A percentile compares a stretch with the other conserved stretches of the same genome.
Evolutionary conservation across 306 rosid genomes (phyloP).

Genomic region (Prunus davidiana): DNA sequence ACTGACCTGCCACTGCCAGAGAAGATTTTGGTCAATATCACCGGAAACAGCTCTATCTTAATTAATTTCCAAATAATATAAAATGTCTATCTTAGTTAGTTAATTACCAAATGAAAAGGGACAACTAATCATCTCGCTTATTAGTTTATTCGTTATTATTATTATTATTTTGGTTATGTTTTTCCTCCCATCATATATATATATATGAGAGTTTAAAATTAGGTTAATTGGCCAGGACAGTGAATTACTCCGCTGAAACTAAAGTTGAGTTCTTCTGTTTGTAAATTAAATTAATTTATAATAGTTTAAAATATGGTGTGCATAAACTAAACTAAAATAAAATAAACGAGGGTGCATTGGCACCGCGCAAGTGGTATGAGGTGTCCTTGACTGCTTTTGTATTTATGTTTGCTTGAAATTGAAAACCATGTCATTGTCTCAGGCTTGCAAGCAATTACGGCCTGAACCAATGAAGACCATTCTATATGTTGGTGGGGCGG

Average conservation of each 20-base stretch:
- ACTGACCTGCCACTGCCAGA: constrained; percentile 13
- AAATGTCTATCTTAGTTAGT: neutral
- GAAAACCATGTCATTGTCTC: neutral
- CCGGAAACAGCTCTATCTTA: neutral
- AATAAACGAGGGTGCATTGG: neutral
- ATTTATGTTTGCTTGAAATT: neutral
- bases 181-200: too few species aligned
- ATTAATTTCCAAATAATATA: neutral
- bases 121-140: too few species aligned
- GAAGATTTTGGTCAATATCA: neutral
- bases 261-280: too few species aligned
- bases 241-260: too few species aligned
- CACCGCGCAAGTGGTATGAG: neutral
- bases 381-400: neutral
- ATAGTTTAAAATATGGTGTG: too few species aligned
- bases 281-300: too few species aligned
- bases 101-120: neutral
- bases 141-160: too few species aligned
- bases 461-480: neutral
- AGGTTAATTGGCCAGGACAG: fast-evolving
- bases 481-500: neutral
- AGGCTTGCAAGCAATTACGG: neutral
- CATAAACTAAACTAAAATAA: too few species aligned
- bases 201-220: neutral
- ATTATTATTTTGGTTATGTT: neutral